These are phyloP conservation scores for Carex myosuroides DNA, from an alignment of 176 grass and related monocot species.

Conservation along the genomic window DNA sequence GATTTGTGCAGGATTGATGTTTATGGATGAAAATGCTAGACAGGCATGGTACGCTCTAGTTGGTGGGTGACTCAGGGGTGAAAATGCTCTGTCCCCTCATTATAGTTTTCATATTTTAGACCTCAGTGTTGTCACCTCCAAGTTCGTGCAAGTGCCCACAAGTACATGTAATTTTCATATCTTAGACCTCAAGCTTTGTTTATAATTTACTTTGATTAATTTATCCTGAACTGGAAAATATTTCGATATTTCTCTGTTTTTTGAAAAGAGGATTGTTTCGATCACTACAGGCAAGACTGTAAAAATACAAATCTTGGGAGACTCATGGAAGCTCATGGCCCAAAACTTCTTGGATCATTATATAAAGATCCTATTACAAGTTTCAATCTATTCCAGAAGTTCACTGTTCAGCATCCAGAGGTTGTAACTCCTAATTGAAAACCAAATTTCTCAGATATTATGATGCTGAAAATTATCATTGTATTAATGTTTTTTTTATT, in stretches of 20 bases:
- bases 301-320: slow-evolving; percentile 79
- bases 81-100: not conserved
- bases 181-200: not conserved
- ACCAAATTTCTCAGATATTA: not conserved
- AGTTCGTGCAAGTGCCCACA: not conserved
- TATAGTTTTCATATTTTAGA: not conserved
- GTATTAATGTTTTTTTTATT: not conserved
- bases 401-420: slow-evolving; percentile 57
- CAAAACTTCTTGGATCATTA: slow-evolving; percentile 54
- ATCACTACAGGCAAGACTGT: slow-evolving; percentile 36
- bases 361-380: slow-evolving; percentile 77
- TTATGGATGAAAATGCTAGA: not conserved
- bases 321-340: slow-evolving; percentile 68
- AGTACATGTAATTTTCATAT: not conserved
- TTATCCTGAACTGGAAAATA: not conserved
- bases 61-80: not conserved
- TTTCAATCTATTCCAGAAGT: slow-evolving; percentile 45
- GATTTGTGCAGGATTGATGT: too few relatives aligned
- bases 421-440: slow-evolving; percentile 19
- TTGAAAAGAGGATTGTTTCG: not conserved
- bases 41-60: not conserved
- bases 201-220: not conserved
- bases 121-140: not conserved
- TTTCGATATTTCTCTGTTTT: not conserved
- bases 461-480: not conserved